Conservation (phyloP, 768 basidiomycete species). For the Calvatia gigantea region DNA sequence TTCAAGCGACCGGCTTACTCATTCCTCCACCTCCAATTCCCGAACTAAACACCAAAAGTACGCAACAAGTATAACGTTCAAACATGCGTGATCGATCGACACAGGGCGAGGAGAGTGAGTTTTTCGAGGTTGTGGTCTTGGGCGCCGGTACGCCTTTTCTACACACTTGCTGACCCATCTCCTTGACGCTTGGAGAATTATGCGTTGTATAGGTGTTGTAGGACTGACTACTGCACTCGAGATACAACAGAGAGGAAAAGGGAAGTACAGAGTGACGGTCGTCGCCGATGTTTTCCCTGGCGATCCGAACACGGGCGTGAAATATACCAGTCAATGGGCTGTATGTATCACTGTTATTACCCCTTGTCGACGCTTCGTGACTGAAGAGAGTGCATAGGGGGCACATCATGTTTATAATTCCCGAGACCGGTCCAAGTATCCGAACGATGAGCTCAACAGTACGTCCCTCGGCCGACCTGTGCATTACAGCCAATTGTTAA, state of each 20-base stretch:
- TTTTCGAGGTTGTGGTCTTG: constrained; percentile 32
- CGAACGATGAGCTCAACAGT: constrained; percentile 10
- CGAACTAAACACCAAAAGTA: neutral
- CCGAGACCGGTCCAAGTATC: constrained; percentile 2
- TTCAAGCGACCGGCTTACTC: neutral
- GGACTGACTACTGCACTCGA: constrained; percentile 75
- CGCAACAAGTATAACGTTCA: no score
- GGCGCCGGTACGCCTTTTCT: constrained; percentile 29
- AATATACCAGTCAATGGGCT: constrained; percentile 82
- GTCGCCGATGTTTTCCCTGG: constrained; percentile 70
- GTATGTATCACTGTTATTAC: constrained; percentile 36
- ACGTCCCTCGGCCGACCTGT: neutral
- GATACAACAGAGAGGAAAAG: constrained; percentile 50
- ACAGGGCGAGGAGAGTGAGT: neutral
- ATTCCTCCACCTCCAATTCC: neutral
- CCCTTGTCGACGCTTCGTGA: neutral
- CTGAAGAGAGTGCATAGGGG: constrained; percentile 28
- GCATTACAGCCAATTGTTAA: neutral
- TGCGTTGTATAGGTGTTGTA: constrained; percentile 59
- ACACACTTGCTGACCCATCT: neutral
- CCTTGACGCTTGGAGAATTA: no score
- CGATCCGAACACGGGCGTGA: constrained; percentile 62
- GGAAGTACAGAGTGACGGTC: constrained; percentile 61
- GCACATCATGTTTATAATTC: constrained; percentile 73
- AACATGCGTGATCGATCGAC: neutral